Base-by-base conservation (phyloP, 192 early-diverging fungal species). In the Oehlia diaphana region DNA sequence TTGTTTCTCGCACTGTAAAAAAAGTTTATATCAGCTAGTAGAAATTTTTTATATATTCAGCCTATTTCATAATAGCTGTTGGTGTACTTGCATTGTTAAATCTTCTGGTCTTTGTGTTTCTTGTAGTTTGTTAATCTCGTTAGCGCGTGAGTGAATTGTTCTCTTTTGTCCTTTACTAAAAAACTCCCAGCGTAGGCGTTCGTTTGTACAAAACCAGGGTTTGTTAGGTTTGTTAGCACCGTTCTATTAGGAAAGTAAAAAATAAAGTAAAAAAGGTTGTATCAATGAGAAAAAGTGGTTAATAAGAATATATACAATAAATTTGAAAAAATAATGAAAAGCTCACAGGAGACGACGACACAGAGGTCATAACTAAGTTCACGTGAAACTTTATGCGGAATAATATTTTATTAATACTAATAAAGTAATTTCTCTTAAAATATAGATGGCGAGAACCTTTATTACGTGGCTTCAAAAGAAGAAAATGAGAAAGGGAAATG, bases 351-450 rank as follows among this genome's bases (percentile, higher is more conserved):
- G 68, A 70, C 33, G 68, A 39, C 35, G 68, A 44, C 68, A 70
- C 68, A 70, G 37, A 42, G 68, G 68, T 44, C 68, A 70, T 70
- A 70, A 70, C 68, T 70, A 16, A 47, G 16, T 70, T 39, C 68
- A 44, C 68, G 68, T 39, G 39, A 39, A n/a, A 70, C 16, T 70
- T 44, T 70, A 70, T 70, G 39, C 65, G 19, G 53, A 58, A 58
- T 58, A 58, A 58, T 58, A 58, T 58, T 21, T 58, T 14, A 58
- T 3, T 16, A 58, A 58, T 58, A 58, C 6, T 21, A 58, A 6
- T 58, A 19, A 19, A 58, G 53, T 58, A 58, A 58, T 58, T 58
- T 16, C 53, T 19, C 16, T 58, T 58, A 58, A 58, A 58, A 58
- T 16, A 19, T 58, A 58, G 53, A 58, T 58, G 53, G 19, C 3